phyloP scores from a whole-genome alignment of 2,329 filamentous ascomycete genomes.

The Bipolaris victoriae region DNA sequence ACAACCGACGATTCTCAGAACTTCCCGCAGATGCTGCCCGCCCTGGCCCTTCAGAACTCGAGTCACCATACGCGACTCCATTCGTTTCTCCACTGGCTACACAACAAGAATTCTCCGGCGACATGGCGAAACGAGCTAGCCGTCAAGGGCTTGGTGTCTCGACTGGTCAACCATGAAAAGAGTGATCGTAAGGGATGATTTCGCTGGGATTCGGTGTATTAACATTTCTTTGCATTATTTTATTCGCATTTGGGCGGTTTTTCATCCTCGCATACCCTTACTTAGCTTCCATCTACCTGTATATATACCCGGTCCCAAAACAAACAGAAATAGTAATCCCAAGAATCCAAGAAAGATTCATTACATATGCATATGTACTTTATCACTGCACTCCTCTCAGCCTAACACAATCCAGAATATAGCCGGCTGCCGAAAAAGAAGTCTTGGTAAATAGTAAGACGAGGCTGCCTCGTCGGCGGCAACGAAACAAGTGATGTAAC shows the following conservation, averaged over 20 bases:
- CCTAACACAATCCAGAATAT: too few relatives aligned
- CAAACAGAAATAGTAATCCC: background rate
- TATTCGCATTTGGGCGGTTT: constrained; percentile 3
- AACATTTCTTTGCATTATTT: background rate
- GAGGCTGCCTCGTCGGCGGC: too few relatives aligned
- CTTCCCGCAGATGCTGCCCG: constrained; percentile 21
- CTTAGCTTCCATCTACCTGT: background rate
- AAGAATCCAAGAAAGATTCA: background rate
- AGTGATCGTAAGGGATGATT: background rate
- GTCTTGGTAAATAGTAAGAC: too few relatives aligned
- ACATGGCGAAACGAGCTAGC: constrained; percentile 16
- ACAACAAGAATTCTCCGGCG: constrained; percentile 20
- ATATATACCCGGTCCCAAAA: constrained; percentile 2
- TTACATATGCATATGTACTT: background rate
- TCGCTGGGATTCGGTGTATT: background rate
- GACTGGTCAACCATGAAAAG: constrained; percentile 10
- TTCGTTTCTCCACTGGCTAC: constrained; percentile 23
- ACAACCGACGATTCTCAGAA: constrained; percentile 26
- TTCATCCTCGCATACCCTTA: constrained; percentile 4
- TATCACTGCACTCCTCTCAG: too few relatives aligned
- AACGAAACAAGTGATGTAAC: too few relatives aligned
- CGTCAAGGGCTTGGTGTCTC: constrained; percentile 20
- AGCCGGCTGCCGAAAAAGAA: too few relatives aligned
- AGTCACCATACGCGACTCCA: constrained; percentile 27
- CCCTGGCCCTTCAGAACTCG: constrained; percentile 23